Conservation (phyloP, 306 rosid species). For the Begonia fuchsioides region DNA sequence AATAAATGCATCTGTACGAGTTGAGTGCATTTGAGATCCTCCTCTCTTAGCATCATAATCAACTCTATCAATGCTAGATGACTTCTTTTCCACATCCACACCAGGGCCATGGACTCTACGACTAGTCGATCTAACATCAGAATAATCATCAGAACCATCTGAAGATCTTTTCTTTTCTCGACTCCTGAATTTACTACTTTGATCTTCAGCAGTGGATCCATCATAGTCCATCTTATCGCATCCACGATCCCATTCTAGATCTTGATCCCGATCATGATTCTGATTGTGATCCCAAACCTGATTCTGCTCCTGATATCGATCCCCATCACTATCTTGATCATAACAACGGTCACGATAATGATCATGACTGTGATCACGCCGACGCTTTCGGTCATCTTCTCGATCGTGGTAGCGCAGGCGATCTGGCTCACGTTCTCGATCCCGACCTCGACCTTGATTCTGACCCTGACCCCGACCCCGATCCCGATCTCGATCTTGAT, state of each 20-base stretch:
- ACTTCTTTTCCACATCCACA: conserved; percentile 59
- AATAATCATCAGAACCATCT: conserved; percentile 58
- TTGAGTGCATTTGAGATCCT: conserved; percentile 62
- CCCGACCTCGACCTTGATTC: too few relatives aligned
- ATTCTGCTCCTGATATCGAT: conserved; percentile 20
- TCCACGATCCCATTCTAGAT: conserved; percentile 43
- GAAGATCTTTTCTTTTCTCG: conserved; percentile 73
- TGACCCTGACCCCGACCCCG: too few relatives aligned
- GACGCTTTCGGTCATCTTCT: neutral
- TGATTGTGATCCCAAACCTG: conserved; percentile 12
- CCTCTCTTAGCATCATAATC: conserved; percentile 63
- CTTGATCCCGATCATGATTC: conserved; percentile 21
- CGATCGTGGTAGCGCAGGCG: neutral
- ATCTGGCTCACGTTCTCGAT: neutral
- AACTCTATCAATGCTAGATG: conserved; percentile 41
- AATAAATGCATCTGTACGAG: conserved; percentile 35
- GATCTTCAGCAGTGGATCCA: conserved; percentile 55
- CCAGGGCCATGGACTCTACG: conserved; percentile 47
- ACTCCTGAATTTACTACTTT: conserved; percentile 44
- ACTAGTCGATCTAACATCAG: conserved; percentile 53
- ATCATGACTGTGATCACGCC: neutral
- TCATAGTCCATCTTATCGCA: conserved; percentile 51
- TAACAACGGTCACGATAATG: conserved; percentile 8
- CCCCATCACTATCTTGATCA: conserved; percentile 23
- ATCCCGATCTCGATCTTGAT: too few relatives aligned